phyloP scores from a whole-genome alignment of 2,329 filamentous ascomycete species.

The Leptographium galeiforme region DNA sequence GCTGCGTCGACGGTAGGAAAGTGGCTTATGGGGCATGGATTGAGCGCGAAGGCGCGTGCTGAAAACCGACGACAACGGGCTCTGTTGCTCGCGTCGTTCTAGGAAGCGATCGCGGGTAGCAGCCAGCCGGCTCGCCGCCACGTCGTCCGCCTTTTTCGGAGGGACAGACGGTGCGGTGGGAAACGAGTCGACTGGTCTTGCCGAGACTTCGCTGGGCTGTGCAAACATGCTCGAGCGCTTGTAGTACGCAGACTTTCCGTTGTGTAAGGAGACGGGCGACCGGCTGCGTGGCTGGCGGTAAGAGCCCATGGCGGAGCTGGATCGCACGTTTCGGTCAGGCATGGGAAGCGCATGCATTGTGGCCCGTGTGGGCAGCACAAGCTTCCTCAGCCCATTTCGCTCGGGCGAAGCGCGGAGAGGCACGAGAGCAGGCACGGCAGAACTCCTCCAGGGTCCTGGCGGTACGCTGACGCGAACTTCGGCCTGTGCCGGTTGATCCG shows the following conservation, averaged over 20 bases:
- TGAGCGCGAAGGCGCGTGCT: slow-evolving; percentile 12
- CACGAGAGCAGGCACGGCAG: slow-evolving; percentile 1
- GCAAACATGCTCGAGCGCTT: slow-evolving; percentile 16
- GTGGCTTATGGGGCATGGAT: not conserved
- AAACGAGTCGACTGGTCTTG: not conserved
- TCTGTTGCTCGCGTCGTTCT: slow-evolving; percentile 3
- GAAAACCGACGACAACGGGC: slow-evolving; percentile 4
- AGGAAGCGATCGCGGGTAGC: not conserved
- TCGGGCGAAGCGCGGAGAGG: not conserved
- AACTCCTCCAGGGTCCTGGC: slow-evolving; percentile 11
- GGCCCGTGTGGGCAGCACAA: not conserved
- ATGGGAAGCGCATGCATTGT: not conserved
- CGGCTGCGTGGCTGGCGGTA: not conserved
- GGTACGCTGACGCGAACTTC: slow-evolving; percentile 6
- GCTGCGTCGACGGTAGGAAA: slow-evolving; percentile 20
- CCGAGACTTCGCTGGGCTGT: slow-evolving; percentile 3
- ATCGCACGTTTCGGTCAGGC: not conserved
- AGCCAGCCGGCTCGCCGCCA: not conserved
- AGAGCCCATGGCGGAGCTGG: not conserved
- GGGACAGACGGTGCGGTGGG: not conserved
- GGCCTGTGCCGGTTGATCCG: not conserved
- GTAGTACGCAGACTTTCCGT: slow-evolving; percentile 3
- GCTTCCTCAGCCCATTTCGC: not conserved
- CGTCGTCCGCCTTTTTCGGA: not conserved
- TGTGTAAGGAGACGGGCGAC: not conserved